phyloP scores from a whole-genome alignment of 768 basidiomycete genomes.

The Termitomyces sp. region DNA sequence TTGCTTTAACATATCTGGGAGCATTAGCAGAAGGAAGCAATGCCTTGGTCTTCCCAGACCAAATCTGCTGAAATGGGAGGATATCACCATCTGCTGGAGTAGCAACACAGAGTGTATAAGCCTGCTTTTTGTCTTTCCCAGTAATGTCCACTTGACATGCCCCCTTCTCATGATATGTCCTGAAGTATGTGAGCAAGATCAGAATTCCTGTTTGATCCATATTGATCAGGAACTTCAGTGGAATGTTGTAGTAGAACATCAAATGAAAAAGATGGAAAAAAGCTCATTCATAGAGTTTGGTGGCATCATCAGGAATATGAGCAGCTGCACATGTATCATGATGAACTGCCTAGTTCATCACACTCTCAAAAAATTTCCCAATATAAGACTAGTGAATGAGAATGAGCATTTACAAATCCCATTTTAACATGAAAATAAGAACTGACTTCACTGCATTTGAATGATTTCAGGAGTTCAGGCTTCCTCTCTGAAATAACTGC shows the following conservation, averaged over 20 bases:
- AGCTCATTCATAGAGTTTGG: neutral
- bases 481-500: neutral
- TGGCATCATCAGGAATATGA: neutral
- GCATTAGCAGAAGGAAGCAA: constrained; percentile 12
- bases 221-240: neutral
- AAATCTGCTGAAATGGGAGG: constrained; percentile 30
- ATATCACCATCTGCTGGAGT: constrained; percentile 20
- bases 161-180: neutral
- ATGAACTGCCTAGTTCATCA: neutral
- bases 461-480: neutral
- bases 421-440: neutral
- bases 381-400: neutral
- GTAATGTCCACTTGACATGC: neutral
- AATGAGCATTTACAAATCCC: neutral
- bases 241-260: neutral
- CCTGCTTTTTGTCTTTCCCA: constrained; percentile 25
- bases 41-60: constrained; percentile 12
- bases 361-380: neutral
- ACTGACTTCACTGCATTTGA: neutral
- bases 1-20: neutral
- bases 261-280: neutral
- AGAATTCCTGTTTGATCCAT: neutral
- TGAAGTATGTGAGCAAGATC: neutral
- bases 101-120: constrained; percentile 25
- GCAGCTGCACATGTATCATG: neutral